Evolutionary conservation across 164 flowering plant genomes (phyloP).

Genomic region (Cinnamomum micranthum): DNA sequence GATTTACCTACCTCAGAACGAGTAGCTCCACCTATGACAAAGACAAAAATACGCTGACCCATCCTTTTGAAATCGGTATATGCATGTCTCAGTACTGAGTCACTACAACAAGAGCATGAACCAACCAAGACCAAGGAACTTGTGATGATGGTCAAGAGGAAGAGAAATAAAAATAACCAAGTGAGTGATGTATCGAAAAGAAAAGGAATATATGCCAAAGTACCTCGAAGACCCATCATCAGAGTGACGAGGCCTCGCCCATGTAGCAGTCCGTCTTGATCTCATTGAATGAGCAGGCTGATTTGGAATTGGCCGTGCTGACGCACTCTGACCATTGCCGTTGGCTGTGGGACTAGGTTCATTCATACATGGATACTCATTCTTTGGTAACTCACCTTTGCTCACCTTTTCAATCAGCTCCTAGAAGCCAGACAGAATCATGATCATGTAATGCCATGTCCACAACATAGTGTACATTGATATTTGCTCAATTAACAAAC

Average conservation of each 20-base stretch:
- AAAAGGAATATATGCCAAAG: background rate
- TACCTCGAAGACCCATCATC: slow-evolving; percentile 96
- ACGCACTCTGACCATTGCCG: slow-evolving; percentile 33
- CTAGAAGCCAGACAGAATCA: slow-evolving; percentile 33
- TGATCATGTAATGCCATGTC: background rate
- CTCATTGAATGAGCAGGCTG: slow-evolving; percentile 86
- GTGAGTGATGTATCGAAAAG: background rate
- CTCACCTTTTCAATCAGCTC: slow-evolving; percentile 76
- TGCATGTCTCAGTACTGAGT: slow-evolving; percentile 68
- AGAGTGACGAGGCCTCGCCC: slow-evolving; percentile 85
- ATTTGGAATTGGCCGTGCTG: slow-evolving; percentile 35
- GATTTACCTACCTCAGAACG: slow-evolving; percentile 77
- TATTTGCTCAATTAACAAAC: too few species aligned
- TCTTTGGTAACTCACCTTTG: slow-evolving; percentile 78
- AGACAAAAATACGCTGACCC: slow-evolving; percentile 92
- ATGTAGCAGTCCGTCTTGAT: slow-evolving; percentile 84
- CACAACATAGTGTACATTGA: too few species aligned
- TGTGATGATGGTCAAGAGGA: background rate
- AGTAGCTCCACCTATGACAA: slow-evolving; percentile 97
- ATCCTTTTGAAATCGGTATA: slow-evolving; percentile 84
- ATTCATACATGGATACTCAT: slow-evolving; percentile 85
- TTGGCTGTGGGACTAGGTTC: slow-evolving; percentile 63
- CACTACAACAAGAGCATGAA: slow-evolving; percentile 39
- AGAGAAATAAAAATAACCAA: background rate
- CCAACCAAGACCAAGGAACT: background rate